Evolutionary conservation across 1,284 basidiomycete genomes (phyloP).

Genomic region (Malassezia yamatoensis): DNA sequence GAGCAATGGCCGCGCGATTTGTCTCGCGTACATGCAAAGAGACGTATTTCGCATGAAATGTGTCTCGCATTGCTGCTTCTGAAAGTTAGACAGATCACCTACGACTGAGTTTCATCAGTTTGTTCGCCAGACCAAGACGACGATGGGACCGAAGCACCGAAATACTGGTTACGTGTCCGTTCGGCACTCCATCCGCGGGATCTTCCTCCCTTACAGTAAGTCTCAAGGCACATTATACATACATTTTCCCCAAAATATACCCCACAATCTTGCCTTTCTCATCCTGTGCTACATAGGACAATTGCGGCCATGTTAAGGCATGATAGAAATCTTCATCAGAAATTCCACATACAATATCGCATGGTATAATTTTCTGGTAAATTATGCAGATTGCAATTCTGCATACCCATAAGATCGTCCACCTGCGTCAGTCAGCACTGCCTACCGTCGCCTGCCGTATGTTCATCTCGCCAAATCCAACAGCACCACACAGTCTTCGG

Average conservation of each 20-base stretch:
- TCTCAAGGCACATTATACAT: neutral
- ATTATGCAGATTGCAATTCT: conserved; percentile 46
- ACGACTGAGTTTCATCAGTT: conserved; percentile 47
- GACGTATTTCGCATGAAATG: conserved; percentile 41
- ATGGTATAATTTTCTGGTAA: conserved; percentile 47
- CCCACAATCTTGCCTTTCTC: conserved; percentile 78
- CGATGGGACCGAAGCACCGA: conserved; percentile 42
- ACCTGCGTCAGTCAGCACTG: conserved; percentile 17
- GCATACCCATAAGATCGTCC: conserved; percentile 43
- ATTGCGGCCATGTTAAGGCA: conserved; percentile 77
- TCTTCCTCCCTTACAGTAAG: conserved; percentile 35
- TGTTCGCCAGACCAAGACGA: conserved; percentile 42
- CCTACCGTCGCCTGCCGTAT: conserved; percentile 21
- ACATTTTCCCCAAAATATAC: conserved; percentile 88
- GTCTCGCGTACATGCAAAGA: conserved; percentile 45
- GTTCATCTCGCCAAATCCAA: conserved; percentile 16
- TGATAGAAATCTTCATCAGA: conserved; percentile 69
- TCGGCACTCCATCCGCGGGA: conserved; percentile 43
- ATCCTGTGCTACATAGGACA: conserved; percentile 89
- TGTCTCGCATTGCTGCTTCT: conserved; percentile 46
- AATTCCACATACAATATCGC: conserved; percentile 28
- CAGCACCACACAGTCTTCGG: neutral
- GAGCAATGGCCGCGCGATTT: conserved; percentile 44
- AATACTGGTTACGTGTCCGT: conserved; percentile 47
- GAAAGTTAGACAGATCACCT: conserved; percentile 15